These are phyloP conservation scores for Fraxinus greggii DNA, from an alignment of 305 asterid genomes.

Conservation along the genomic window DNA sequence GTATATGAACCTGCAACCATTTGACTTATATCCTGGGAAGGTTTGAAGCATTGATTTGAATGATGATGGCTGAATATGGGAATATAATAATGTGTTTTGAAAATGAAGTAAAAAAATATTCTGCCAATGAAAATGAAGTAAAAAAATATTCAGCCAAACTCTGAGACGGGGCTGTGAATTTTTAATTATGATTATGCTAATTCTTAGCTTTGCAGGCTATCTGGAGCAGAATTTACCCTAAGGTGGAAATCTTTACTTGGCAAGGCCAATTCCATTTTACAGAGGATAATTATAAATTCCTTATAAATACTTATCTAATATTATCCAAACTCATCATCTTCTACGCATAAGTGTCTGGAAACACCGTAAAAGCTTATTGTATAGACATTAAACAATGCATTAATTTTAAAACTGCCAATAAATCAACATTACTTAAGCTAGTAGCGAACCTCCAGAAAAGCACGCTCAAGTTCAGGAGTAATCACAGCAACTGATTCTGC, in stretches of 20 bases:
- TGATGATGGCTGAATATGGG: neutral
- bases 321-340: slow-evolving; percentile 3
- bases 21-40: neutral
- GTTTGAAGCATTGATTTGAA: neutral
- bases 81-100: neutral
- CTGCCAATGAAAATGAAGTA: neutral
- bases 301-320: neutral
- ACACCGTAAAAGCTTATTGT: slow-evolving; percentile 1
- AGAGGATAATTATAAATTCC: neutral
- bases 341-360: slow-evolving; percentile 6
- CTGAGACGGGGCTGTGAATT: neutral
- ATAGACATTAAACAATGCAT: slow-evolving; percentile 11
- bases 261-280: neutral
- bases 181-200: neutral
- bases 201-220: neutral
- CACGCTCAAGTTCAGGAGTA: slow-evolving; percentile 67
- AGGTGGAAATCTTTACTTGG: neutral
- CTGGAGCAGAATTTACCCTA: neutral
- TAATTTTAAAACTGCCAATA: slow-evolving; percentile 9
- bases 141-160: neutral
- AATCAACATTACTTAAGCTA: slow-evolving; percentile 22
- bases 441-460: slow-evolving; percentile 75
- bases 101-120: neutral
- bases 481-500: slow-evolving; percentile 75
- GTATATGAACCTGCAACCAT: neutral